phyloP scores from a whole-genome alignment of 805 yeast genomes.

The Spencermartinsiella europaea region DNA sequence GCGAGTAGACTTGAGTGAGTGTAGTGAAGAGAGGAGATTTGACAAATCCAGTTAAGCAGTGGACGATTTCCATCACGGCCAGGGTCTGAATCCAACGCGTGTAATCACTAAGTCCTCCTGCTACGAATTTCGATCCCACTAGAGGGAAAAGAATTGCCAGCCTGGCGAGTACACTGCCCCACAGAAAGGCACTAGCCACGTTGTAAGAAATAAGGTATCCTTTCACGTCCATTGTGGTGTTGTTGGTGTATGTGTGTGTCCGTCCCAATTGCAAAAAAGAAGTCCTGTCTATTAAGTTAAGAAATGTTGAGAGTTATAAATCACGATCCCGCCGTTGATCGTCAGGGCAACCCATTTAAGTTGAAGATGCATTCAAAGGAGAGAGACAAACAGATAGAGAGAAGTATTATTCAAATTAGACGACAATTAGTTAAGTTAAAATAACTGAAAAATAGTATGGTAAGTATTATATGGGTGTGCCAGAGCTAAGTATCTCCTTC shows the following conservation, averaged over 20 bases:
- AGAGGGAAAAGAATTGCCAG: conserved; percentile 37
- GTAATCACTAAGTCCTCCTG: conserved; percentile 51
- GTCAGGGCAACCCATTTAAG: too few species aligned
- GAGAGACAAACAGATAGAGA: too few species aligned
- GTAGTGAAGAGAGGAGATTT: conserved; percentile 83
- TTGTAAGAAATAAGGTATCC: conserved; percentile 45
- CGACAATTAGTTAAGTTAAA: too few species aligned
- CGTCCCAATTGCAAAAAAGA: too few species aligned
- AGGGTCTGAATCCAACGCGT: conserved; percentile 67
- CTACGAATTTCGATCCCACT: conserved; percentile 63
- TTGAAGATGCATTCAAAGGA: too few species aligned
- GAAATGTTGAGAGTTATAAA: too few species aligned
- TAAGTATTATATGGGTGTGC: too few species aligned
- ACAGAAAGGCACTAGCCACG: conserved; percentile 46
- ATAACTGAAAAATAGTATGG: too few species aligned
- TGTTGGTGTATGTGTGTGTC: background rate
- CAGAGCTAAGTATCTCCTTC: too few species aligned
- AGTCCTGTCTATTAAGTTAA: too few species aligned
- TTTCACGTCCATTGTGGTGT: conserved; percentile 3
- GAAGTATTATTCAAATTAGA: too few species aligned
- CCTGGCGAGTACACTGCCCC: conserved; percentile 48
- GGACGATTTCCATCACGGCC: conserved; percentile 77
- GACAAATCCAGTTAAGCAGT: conserved; percentile 74
- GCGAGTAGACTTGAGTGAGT: conserved; percentile 77
- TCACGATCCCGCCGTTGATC: too few species aligned